Base-by-base conservation (phyloP, 768 basidiomycete genomes). In the Suillus subalutaceus region DNA sequence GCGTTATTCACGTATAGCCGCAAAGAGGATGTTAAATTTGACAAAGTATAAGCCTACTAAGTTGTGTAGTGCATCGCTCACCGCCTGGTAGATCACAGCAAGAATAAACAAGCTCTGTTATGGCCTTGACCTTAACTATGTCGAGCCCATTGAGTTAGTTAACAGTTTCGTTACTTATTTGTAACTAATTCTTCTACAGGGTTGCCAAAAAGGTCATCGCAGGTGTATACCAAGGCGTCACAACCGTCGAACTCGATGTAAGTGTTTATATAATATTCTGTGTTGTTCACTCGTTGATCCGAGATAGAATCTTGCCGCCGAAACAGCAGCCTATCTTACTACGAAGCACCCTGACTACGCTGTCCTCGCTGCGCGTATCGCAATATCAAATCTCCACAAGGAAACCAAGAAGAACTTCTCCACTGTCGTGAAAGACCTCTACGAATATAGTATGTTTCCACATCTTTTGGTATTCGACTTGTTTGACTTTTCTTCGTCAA, bases 341-440 rank as follows among this genome's bases (percentile, higher is more conserved):
- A 99, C 97, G 35, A 95, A 94, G 70, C 95, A 96, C 74, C 96
- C 97, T 9, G 97, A 99, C 76, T 99, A 99, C 72, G 97, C 97
- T 32, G 90, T 99, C 67, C 93, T 99, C 68, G 97, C 97, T 6
- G 97, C 97, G 26, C 94, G 97, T 66, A 99, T 99, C 63, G 97
- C 97, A 64, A 95, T 99, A 72, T 98, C 97, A 59, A 99, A 99
- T 76, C 82, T 99, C 13, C 97, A 99, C 86, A 99, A 99, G 74
- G 97, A 99, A 81, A 99, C 97, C 20, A 98, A 96, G 83, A 99
- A 99, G 84, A 93, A 82, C 71, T 99, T 99, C 77, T 95, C 94
- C 1, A 86, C 90, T 66, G 97, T 99, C 69, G 85, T 99, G 73
- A 88, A 88, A 66, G 96, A 99, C 75, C 82, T 99, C 44, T 94